A percentile compares a stretch with the other conserved stretches of the same genome.
Conservation (phyloP, 495 filamentous ascomycete genomes). For the Lepidopterella palustris region DNA sequence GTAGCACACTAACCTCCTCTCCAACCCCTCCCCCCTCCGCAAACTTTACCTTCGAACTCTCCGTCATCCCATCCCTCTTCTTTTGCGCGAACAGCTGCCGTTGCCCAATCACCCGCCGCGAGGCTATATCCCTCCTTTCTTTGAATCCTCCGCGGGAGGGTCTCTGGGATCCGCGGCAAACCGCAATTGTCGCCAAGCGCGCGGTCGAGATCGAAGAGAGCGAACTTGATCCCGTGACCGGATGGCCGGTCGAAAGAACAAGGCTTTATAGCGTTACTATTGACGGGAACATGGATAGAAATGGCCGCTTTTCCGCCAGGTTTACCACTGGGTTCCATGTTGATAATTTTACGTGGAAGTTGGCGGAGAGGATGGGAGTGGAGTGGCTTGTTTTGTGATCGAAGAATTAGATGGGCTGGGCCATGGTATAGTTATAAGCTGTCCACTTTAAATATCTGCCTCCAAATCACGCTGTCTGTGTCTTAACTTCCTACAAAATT, state of each 20-base stretch:
- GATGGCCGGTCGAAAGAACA: background rate
- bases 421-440: too few relatives aligned
- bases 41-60: background rate
- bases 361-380: background rate
- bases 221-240: background rate
- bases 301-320: background rate
- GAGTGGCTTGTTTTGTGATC: background rate
- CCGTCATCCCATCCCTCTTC: background rate
- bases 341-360: background rate
- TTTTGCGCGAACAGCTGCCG: background rate
- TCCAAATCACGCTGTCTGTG: too few relatives aligned
- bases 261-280: background rate
- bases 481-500: too few relatives aligned
- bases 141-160: background rate
- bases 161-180: background rate
- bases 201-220: background rate
- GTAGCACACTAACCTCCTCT: background rate
- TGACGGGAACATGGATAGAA: background rate
- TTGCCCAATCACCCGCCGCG: background rate
- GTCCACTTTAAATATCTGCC: too few relatives aligned
- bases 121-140: background rate
- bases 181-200: background rate
- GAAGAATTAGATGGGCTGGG: background rate
- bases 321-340: background rate
- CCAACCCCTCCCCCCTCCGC: background rate